phyloP scores from a whole-genome alignment of 345 rosid genomes.

The Brassica incana region DNA sequence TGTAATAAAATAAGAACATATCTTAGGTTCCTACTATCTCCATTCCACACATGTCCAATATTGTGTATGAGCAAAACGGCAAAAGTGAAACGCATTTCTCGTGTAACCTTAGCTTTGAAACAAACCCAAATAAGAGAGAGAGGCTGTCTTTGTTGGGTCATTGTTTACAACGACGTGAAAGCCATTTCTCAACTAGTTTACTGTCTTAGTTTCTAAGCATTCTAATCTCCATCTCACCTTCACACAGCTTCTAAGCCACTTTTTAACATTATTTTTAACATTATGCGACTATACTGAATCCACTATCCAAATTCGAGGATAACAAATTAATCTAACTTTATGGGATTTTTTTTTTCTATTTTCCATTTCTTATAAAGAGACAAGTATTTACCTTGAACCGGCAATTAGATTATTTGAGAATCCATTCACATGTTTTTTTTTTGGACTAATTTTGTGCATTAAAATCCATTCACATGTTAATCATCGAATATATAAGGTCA shows the following conservation, averaged over 20 bases:
- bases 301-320: background rate
- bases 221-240: conserved; percentile 25
- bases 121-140: conserved; percentile 18
- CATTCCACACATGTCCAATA: background rate
- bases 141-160: conserved; percentile 34
- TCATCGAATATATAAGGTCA: background rate
- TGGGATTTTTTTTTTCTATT: background rate
- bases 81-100: conserved; percentile 1
- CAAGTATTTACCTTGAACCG: background rate
- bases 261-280: conserved; percentile 15
- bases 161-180: conserved; percentile 38
- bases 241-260: conserved; percentile 30
- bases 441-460: too few species aligned
- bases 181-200: conserved; percentile 39
- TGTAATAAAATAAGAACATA: background rate
- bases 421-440: background rate
- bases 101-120: conserved; percentile 37
- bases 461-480: background rate
- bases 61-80: background rate
- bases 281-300: background rate
- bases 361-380: background rate
- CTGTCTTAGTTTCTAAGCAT: conserved; percentile 40
- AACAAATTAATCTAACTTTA: background rate
- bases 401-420: background rate
- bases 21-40: background rate